These are phyloP conservation scores for Nigrospora oryzae DNA, from an alignment of 2,329 filamentous ascomycete genomes.

Conservation along the genomic window DNA sequence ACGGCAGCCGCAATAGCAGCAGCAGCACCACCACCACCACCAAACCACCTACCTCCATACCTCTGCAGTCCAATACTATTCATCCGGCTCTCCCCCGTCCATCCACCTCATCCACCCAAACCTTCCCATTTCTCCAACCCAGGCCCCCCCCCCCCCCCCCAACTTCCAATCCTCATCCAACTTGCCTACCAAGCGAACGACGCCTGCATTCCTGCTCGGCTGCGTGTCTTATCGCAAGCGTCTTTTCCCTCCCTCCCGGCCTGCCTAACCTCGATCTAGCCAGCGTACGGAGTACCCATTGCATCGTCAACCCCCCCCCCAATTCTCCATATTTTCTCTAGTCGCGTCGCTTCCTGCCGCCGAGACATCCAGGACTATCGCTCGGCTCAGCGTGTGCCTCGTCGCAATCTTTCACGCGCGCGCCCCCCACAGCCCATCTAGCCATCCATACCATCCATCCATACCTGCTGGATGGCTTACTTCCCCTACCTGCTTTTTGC, in stretches of 20 bases:
- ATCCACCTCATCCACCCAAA: too few species aligned
- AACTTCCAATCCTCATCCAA: background rate
- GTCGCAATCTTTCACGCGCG: conserved; percentile 1
- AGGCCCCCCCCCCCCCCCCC: background rate
- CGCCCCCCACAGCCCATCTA: background rate
- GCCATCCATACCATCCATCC: too few species aligned
- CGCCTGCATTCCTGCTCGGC: conserved; percentile 1
- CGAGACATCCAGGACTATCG: background rate
- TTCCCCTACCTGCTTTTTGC: background rate
- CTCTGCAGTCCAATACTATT: too few species aligned
- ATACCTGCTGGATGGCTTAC: background rate
- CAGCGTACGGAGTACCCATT: too few species aligned
- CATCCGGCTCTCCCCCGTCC: too few species aligned
- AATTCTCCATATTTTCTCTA: conserved; percentile 1
- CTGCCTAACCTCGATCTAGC: too few species aligned
- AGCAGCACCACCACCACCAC: too few species aligned
- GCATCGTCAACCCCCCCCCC: background rate
- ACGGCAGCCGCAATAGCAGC: too few species aligned
- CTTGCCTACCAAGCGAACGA: background rate
- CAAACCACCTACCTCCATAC: too few species aligned
- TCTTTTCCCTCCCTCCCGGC: background rate
- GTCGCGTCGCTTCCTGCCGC: background rate
- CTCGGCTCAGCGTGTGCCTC: background rate
- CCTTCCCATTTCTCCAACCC: background rate
- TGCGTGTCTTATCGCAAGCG: conserved; percentile 1